Base-by-base conservation (phyloP, 148 eudicot species). In the Arctostaphylos glauca region DNA sequence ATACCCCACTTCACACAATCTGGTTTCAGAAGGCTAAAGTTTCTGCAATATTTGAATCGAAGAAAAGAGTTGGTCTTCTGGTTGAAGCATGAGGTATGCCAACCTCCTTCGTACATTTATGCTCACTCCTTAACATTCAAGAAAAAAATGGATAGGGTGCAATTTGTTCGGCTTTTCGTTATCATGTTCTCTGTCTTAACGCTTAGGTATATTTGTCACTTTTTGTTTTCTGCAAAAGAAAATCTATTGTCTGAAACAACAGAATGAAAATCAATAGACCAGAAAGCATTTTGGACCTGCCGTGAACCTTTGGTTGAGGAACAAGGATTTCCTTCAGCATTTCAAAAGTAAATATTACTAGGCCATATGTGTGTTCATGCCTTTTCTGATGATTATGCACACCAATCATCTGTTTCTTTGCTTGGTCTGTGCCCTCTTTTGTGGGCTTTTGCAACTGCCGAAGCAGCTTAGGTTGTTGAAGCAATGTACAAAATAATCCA, bases 61-160 rank as follows among this genome's bases (percentile, higher is more conserved):
- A 81, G 83, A 19, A 44, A 81, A 47, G 46, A 70, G 67, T 43
- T 16, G 6, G 16, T 81, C 77, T 71, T 81, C 66, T 55, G 18
- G 77, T 70, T 46, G 77, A 81, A 43, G 53, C 77, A 52, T 19
- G 53, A 71, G 83, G 83, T 81, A 68, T 43, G 54, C 2, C 15
- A 62, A 52, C 25, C 31, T 68, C 74, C 72, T 62, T 43, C 7
- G 64, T 66, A 25, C 74, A 48, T 47, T 23, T 47, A 44, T 66
- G 55, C 31, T 15, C 2, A 19, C 54, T 49, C 19, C 47, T 79
- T 46, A 13, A 80, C 74, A 66, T 80, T 62, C 18, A 23, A 48
- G 81, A 60, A 5, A 2, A 54, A 0, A 47, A 43, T 16, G 13
- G 6, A 73, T 6, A 18, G 21, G 76, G 23, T 47, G 53, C 15